Base-by-base conservation (phyloP, 2,329 filamentous ascomycete genomes). In the Ascochyta lentis region DNA sequence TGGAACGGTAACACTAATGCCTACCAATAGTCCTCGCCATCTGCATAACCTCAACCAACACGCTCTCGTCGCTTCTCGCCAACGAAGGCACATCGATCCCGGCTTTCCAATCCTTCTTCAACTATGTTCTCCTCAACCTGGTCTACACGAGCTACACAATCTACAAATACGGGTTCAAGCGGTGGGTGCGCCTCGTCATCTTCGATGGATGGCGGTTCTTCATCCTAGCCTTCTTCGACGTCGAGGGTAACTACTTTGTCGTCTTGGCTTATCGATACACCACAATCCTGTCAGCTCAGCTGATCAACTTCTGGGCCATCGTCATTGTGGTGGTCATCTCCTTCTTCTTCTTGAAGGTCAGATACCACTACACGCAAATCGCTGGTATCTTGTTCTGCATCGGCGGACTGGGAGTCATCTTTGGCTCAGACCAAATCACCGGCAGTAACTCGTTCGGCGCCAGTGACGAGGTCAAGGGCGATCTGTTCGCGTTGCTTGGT, bases 281-380 rank as follows among this genome's bases (percentile, higher is more conserved):
- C 50, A 97, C 93, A 69, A 89, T 97, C 66, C 84, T 98, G 44
- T 95, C 90, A 19, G 92, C 92, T 15, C 93, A 98, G 81, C 84
- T 99, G 48, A 92, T 99, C 79, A 97, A 97, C 83, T 98, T 98
- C 80, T 98, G 94, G 94, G 91, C 93, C 66, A 98, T 99, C 65
- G 91, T 96, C 46, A 88, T 94, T 60, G 95, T 99, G 22, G 92
- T 98, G 19, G 72, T 90, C 58, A 79, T 97, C 63, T 96, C 92
- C 26, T 93, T 96, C 78, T 64, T 88, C 61, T 81, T 97, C 66
- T 85, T 99, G 54, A 84, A 83, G 64, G 95, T 99, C 40, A 90
- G 95, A 68, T 99, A 99, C 83, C 91, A 92, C 79, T 80, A 85
- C 73, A 86, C 90, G 55, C 95, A 98, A 80, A 86, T 96, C 67